These are phyloP conservation scores for Dioszegia aurantiaca DNA, from an alignment of 768 basidiomycete species.

Conservation along the genomic window DNA sequence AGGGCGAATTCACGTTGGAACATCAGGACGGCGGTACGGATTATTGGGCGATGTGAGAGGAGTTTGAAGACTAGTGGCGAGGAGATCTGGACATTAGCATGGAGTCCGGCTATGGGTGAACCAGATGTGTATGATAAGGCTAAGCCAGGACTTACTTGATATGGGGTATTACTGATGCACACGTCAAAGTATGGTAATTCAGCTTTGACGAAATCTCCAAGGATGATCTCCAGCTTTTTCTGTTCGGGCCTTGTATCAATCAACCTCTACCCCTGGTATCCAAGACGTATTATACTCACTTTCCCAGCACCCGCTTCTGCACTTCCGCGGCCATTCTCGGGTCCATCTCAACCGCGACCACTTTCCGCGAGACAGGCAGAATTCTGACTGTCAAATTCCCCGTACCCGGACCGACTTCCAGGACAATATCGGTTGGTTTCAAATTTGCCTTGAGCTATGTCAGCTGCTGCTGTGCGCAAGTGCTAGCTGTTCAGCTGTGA, in stretches of 20 bases:
- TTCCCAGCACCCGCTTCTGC: constrained; percentile 94
- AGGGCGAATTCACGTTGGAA: constrained; percentile 98
- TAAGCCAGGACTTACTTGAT: constrained; percentile 60
- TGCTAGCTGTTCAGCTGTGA: constrained; percentile 3
- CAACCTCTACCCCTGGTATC: not conserved
- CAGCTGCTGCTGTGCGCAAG: constrained; percentile 51
- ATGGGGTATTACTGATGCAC: constrained; percentile 98
- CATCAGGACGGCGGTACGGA: constrained; percentile 95
- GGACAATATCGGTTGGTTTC: constrained; percentile 87
- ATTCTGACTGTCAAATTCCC: constrained; percentile 94
- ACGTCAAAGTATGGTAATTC: constrained; percentile 97
- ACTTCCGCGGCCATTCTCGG: constrained; percentile 98
- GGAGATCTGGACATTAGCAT: constrained; percentile 62
- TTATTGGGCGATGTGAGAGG: constrained; percentile 90
- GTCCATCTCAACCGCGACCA: constrained; percentile 87
- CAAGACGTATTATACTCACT: constrained; percentile 62
- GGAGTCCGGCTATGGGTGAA: too few relatives aligned
- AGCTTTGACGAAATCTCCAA: constrained; percentile 98
- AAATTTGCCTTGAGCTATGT: constrained; percentile 76
- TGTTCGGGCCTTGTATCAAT: constrained; percentile 73
- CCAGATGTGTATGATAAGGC: too few relatives aligned
- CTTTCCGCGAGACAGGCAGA: constrained; percentile 85
- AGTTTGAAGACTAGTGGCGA: constrained; percentile 96
- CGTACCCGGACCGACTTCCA: constrained; percentile 96
- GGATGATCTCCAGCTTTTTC: constrained; percentile 86